Percentiles rank a stretch among this genome's conserved stretches.
These are phyloP conservation scores for Picochlorum sp. DNA, from an alignment of 139 green algal genomes.

Conservation along the genomic window DNA sequence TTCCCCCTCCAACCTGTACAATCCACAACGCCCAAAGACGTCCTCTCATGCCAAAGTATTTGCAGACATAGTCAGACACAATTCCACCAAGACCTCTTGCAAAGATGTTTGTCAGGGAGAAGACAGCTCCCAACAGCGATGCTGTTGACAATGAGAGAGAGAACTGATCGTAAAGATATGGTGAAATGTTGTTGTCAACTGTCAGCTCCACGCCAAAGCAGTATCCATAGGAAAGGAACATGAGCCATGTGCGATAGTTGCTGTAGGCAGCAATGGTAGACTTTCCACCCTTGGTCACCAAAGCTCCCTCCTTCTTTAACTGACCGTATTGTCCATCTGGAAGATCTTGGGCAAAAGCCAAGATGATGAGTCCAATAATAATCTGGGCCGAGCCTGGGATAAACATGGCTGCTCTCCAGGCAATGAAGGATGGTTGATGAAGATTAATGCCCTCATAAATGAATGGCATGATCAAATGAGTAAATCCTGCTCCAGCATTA, in stretches of 20 bases:
- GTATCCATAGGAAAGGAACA: conserved; percentile 58
- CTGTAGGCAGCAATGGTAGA: conserved; percentile 20
- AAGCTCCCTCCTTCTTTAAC: conserved; percentile 58
- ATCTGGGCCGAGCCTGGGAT: conserved; percentile 66
- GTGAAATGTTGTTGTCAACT: conserved; percentile 63
- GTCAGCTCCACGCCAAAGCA: conserved; percentile 69
- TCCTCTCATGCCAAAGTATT: conserved; percentile 58
- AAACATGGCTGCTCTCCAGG: conserved; percentile 88
- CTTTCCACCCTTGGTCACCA: conserved; percentile 34
- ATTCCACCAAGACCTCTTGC: conserved; percentile 70
- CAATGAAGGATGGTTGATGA: conserved; percentile 40
- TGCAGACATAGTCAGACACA: conserved; percentile 43
- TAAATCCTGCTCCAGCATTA: conserved; percentile 78
- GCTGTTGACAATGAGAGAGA: conserved; percentile 41
- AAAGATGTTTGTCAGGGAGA: conserved; percentile 90
- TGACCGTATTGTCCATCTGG: conserved; percentile 80
- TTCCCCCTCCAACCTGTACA: conserved; percentile 60
- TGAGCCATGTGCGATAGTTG: conserved; percentile 41
- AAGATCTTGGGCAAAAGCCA: conserved; percentile 60
- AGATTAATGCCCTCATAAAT: conserved; percentile 53
- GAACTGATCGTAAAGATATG: conserved; percentile 68
- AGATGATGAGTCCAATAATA: conserved; percentile 49
- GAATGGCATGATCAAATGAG: conserved; percentile 87
- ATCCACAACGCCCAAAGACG: conserved; percentile 63
- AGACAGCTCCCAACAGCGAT: conserved; percentile 61